Base-by-base conservation (phyloP, 2,329 filamentous ascomycete species). In the Alternaria novae-zelandiae region DNA sequence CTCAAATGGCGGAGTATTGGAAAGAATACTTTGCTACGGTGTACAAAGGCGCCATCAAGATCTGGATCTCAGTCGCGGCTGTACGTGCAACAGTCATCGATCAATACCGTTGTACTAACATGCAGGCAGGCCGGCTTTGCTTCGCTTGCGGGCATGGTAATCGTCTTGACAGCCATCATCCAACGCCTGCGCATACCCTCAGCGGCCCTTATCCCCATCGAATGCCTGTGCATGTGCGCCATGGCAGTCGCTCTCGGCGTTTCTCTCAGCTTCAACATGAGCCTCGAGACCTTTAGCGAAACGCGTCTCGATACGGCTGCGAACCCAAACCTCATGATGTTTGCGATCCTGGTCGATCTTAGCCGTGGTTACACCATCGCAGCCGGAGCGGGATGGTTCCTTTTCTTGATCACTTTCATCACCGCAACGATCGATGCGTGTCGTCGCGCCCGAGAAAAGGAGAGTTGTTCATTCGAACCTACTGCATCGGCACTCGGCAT, bases 381-480 rank as follows among this genome's bases (percentile, higher is more conserved):
- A 11, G 59, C 67, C 10, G 72, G 74, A 10, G 56, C 57, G 7
- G 71, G 66, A 45, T 63, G 64, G 47, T 59, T 73, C 30, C 36
- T 76, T 15, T 49, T 70, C 5, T 17, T 70, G 23, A 50, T 64
- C 11, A 67, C 70, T 5, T 70, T 67, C 20, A 64, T 74, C 10
- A 55, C 63, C 6, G 63, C 69, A 20, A 49, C 64, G 9, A 61
- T 76, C 5, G 59, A 65, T 13, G 61, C 65, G 15, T 72, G 70
- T 36, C 58, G 66, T 8, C 64, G 65, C 23, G 54, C 53, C 10
- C 59, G 64, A 21, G 64, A 61, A 11, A 68, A 64, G 30, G 70
- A 74, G 45, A 68, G 64, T 49, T 76, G 72, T 58, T 72, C 69
- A 5, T 77, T 77, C 49, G 74, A 76, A 59, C 75, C 75, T 30